A percentile compares a stretch with the other conserved stretches of the same genome.
Conservation (phyloP, 1,284 basidiomycete genomes). For the Microbotryum violaceum region DNA sequence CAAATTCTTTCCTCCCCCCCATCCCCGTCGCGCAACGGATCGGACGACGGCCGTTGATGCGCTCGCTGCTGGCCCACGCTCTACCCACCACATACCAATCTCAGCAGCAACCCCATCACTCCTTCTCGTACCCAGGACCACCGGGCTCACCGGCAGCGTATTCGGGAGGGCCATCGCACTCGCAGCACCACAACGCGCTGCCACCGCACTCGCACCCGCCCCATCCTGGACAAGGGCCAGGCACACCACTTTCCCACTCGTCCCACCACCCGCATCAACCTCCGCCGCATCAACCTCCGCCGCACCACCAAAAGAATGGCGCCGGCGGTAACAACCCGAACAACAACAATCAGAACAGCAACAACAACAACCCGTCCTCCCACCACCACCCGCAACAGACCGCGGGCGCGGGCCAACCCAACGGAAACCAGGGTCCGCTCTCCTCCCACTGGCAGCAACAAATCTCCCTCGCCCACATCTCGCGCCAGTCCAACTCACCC, state of each 20-base stretch:
- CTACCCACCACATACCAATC: neutral
- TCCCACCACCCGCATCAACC: conserved; percentile 7
- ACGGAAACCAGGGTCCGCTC: conserved; percentile 16
- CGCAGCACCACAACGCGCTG: conserved; percentile 12
- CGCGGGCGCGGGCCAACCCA: conserved; percentile 3
- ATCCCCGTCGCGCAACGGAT: too few relatives aligned
- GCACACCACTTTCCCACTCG: neutral
- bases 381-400: conserved; percentile 10
- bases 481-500: conserved; percentile 47
- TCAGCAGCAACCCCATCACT: conserved; percentile 19
- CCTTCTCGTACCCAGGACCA: conserved; percentile 32
- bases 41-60: neutral
- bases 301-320: conserved; percentile 13
- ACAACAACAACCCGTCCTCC: neutral
- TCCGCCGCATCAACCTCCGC: conserved; percentile 21
- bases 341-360: conserved; percentile 10
- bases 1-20: neutral
- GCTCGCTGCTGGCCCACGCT: neutral
- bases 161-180: conserved; percentile 19
- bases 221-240: conserved; percentile 8
- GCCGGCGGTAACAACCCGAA: conserved; percentile 6
- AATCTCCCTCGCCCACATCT: conserved; percentile 37
- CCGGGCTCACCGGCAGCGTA: conserved; percentile 31
- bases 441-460: conserved; percentile 39
- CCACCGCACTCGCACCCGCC: conserved; percentile 21